Evolutionary conservation across 805 yeast species (phyloP).

Genomic region (Starmerella sp.): DNA sequence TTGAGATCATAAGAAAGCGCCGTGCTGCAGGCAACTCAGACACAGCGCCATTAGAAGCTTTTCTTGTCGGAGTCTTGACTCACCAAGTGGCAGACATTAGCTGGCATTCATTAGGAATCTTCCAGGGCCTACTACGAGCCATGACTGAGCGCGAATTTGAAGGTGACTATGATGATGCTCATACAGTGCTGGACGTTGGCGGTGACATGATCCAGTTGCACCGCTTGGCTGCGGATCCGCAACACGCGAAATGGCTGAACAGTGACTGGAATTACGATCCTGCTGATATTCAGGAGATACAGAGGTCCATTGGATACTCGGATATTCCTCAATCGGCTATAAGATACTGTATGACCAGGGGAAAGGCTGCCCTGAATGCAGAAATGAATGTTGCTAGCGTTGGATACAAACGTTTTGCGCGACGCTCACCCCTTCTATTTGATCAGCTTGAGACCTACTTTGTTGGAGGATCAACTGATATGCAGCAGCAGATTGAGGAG

Average conservation of each 20-base stretch:
- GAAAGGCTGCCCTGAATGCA: constrained; percentile 40
- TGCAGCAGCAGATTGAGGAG: constrained; percentile 31
- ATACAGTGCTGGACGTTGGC: constrained; percentile 44
- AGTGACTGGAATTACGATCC: constrained; percentile 33
- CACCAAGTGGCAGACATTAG: constrained; percentile 56
- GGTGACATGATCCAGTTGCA: constrained; percentile 48
- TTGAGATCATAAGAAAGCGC: constrained; percentile 34
- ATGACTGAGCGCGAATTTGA: constrained; percentile 44
- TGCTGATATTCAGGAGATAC: constrained; percentile 36
- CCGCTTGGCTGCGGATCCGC: constrained; percentile 23
- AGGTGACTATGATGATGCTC: constrained; percentile 41
- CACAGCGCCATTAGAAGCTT: constrained; percentile 35
- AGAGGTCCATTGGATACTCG: constrained; percentile 29
- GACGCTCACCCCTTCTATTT: constrained; percentile 37
- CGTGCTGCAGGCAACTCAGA: constrained; percentile 20
- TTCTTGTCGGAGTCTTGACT: constrained; percentile 45
- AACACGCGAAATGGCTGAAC: constrained; percentile 23
- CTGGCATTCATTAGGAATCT: constrained; percentile 53
- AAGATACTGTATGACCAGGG: constrained; percentile 42
- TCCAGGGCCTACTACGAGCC: constrained; percentile 45
- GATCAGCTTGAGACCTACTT: constrained; percentile 38
- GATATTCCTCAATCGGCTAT: constrained; percentile 7
- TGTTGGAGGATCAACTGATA: constrained; percentile 44
- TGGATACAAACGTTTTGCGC: constrained; percentile 28
- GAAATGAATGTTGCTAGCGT: constrained; percentile 33